Evolutionary conservation across 2,329 filamentous ascomycete genomes (phyloP).

Genomic region (Thermothelomyces thermophilus): DNA sequence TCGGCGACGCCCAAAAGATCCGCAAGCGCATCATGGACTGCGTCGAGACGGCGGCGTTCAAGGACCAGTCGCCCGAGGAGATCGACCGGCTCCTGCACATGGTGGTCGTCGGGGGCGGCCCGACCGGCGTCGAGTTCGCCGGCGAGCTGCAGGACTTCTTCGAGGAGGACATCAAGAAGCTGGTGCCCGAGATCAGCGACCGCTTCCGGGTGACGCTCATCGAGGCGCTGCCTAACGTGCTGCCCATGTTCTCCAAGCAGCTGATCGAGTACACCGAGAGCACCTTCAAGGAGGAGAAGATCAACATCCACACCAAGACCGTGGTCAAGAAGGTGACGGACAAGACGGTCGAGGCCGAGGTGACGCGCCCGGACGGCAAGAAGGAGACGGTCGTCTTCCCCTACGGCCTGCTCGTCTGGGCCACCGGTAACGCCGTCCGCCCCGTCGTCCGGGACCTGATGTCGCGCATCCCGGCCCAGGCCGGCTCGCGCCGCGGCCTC

Average conservation of each 20-base stretch:
- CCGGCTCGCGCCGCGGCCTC: constrained; percentile 87
- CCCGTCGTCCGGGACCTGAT: constrained; percentile 88
- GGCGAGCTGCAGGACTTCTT: constrained; percentile 99
- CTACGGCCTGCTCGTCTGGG: constrained; percentile 96
- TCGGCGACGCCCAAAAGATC: constrained; percentile 89
- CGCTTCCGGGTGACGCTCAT: constrained; percentile 97
- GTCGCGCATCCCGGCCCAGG: constrained; percentile 85
- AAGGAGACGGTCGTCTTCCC: constrained; percentile 78
- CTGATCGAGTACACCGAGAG: constrained; percentile 99
- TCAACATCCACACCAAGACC: constrained; percentile 95
- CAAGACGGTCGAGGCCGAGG: constrained; percentile 86
- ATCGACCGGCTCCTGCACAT: constrained; percentile 93
- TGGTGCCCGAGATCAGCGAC: constrained; percentile 89
- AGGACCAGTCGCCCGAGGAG: constrained; percentile 84
- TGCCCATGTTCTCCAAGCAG: constrained; percentile 98
- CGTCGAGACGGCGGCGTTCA: constrained; percentile 96
- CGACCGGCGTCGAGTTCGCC: constrained; percentile 96
- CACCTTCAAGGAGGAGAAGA: constrained; percentile 98
- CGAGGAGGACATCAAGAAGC: constrained; percentile 95
- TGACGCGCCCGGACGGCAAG: constrained; percentile 71
- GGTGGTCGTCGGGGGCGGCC: constrained; percentile 90
- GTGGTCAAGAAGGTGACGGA: constrained; percentile 97
- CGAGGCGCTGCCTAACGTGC: constrained; percentile 90
- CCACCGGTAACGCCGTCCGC: constrained; percentile 90
- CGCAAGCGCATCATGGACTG: constrained; percentile 99